phyloP scores from a whole-genome alignment of 1,284 basidiomycete species.

The Xerocomus nothofagi region DNA sequence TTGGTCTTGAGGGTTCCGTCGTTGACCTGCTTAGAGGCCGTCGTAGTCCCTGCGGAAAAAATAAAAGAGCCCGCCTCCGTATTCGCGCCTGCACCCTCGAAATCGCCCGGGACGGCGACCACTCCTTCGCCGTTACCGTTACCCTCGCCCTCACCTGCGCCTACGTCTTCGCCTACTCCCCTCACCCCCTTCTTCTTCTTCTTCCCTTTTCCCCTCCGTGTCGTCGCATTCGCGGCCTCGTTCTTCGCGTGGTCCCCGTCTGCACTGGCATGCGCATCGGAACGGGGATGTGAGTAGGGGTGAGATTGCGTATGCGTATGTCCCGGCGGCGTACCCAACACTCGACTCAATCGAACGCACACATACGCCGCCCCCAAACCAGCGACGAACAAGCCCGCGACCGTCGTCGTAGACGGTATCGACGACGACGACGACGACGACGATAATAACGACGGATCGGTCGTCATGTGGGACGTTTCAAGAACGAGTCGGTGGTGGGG shows the following conservation, averaged over 20 bases:
- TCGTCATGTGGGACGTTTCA: slow-evolving; percentile 16
- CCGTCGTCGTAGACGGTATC: slow-evolving; percentile 27
- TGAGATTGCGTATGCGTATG: background rate
- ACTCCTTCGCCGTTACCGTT: background rate
- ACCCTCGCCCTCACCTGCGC: background rate
- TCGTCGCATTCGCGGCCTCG: background rate
- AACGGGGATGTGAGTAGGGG: too few relatives aligned
- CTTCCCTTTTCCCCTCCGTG: background rate
- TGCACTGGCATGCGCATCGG: background rate
- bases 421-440: background rate
- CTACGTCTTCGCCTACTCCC: slow-evolving; percentile 37
- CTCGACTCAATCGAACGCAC: too few relatives aligned
- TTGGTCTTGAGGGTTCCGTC: slow-evolving; percentile 41
- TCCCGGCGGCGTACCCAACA: too few relatives aligned
- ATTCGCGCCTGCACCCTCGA: slow-evolving; percentile 1
- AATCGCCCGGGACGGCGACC: slow-evolving; percentile 11
- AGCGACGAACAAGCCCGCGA: slow-evolving; percentile 16
- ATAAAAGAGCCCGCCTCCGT: background rate
- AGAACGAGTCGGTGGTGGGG: too few relatives aligned
- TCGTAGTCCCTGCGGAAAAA: background rate
- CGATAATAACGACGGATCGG: background rate
- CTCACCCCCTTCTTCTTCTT: background rate
- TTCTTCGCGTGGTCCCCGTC: background rate
- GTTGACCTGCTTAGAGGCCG: slow-evolving; percentile 43
- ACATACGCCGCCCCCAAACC: too few relatives aligned